Evolutionary conservation across 768 basidiomycete genomes (phyloP).

Genomic region (Lactarius tabidus): DNA sequence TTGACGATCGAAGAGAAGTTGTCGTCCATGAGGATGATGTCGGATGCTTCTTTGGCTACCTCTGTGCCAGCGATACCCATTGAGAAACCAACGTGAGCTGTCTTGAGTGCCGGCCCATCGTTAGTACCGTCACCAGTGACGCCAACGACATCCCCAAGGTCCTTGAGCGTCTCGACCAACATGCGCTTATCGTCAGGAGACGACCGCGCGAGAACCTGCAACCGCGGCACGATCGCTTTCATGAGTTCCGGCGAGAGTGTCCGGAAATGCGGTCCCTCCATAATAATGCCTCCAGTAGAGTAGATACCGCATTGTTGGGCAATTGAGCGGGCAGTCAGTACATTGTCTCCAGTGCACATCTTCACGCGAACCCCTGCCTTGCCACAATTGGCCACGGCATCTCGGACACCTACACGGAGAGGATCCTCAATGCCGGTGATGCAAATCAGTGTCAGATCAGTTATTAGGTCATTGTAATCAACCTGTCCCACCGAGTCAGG

Average conservation of each 20-base stretch:
- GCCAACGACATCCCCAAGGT: constrained; percentile 85
- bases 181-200: constrained; percentile 97
- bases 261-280: constrained; percentile 96
- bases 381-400: constrained; percentile 85
- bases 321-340: constrained; percentile 93
- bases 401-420: constrained; percentile 80
- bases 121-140: constrained; percentile 99
- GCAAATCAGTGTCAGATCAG: constrained; percentile 77
- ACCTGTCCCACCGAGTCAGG: constrained; percentile 40
- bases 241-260: constrained; percentile 65
- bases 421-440: constrained; percentile 97
- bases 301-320: constrained; percentile 96
- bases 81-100: constrained; percentile 94
- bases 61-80: constrained; percentile 98
- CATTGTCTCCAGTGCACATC: constrained; percentile 99
- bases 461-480: constrained; percentile 62
- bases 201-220: constrained; percentile 96
- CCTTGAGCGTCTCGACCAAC: constrained; percentile 83
- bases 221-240: constrained; percentile 79
- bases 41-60: constrained; percentile 97
- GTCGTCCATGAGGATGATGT: constrained; percentile 98
- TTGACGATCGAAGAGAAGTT: constrained; percentile 95
- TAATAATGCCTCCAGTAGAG: constrained; percentile 89
- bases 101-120: constrained; percentile 94
- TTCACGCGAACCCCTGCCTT: constrained; percentile 90